Conservation (phyloP, 2,329 filamentous ascomycete genomes). For the Pseudogymnoascus pannorum region DNA sequence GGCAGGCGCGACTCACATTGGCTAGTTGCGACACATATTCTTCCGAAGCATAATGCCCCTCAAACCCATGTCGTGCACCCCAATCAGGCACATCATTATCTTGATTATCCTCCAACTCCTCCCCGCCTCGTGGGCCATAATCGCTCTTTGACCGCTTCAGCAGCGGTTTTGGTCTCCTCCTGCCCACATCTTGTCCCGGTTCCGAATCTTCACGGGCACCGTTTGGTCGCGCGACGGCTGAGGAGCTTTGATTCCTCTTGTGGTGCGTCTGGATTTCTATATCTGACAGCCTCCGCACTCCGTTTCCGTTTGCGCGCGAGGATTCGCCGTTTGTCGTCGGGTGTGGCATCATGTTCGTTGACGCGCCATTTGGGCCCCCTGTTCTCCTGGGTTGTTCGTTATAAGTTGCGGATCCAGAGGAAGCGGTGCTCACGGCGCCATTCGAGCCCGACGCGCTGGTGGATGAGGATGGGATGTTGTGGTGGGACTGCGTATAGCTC, state of each 20-base stretch:
- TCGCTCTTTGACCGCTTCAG: constrained; percentile 43
- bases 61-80: constrained; percentile 59
- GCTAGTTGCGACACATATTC: constrained; percentile 63
- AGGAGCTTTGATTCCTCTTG: background rate
- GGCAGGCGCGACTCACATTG: constrained; percentile 42
- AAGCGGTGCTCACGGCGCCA: constrained; percentile 1
- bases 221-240: background rate
- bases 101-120: constrained; percentile 22
- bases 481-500: constrained; percentile 2
- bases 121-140: constrained; percentile 34
- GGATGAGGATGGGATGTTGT: background rate
- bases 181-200: constrained; percentile 20
- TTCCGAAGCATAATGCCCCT: constrained; percentile 63
- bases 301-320: background rate
- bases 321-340: constrained; percentile 2
- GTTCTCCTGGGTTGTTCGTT: background rate
- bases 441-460: constrained; percentile 6
- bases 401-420: background rate
- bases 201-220: constrained; percentile 8
- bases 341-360: background rate
- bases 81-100: constrained; percentile 26
- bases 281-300: background rate
- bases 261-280: background rate
- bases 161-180: constrained; percentile 21
- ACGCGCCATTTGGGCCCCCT: constrained; percentile 1